phyloP scores from a whole-genome alignment of 306 rosid species.

The Casuarina cunninghamiana region DNA sequence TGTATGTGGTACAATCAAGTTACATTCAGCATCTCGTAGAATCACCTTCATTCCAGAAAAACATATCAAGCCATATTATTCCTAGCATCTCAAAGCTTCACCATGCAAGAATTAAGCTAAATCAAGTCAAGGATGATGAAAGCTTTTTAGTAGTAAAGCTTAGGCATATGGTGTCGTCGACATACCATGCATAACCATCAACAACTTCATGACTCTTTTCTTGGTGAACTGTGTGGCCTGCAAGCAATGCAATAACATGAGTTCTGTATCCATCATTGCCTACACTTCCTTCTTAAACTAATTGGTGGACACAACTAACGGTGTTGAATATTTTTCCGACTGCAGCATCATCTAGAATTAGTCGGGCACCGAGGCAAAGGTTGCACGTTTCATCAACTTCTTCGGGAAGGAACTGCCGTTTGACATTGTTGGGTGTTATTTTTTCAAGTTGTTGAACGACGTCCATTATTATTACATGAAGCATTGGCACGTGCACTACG shows the following conservation, averaged over 20 bases:
- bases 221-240: neutral
- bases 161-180: neutral
- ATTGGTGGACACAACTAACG: neutral
- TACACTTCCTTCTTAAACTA: neutral
- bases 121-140: neutral
- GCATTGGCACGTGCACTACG: neutral
- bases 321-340: neutral
- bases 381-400: neutral
- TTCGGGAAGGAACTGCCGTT: neutral
- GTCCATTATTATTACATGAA: neutral
- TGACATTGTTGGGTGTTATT: neutral
- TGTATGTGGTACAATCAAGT: conserved; percentile 33
- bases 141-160: neutral
- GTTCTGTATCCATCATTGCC: neutral
- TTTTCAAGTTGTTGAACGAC: neutral
- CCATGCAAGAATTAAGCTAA: neutral
- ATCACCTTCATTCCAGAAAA: neutral
- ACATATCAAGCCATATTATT: neutral
- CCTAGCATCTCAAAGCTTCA: neutral
- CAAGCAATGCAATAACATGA: neutral
- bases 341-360: neutral
- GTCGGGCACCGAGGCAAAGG: neutral
- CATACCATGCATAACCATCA: neutral
- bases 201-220: neutral
- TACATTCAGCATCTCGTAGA: too few species aligned